Conservation (phyloP, 1,139 yeast genomes). For the Suhomyces terraborum region DNA sequence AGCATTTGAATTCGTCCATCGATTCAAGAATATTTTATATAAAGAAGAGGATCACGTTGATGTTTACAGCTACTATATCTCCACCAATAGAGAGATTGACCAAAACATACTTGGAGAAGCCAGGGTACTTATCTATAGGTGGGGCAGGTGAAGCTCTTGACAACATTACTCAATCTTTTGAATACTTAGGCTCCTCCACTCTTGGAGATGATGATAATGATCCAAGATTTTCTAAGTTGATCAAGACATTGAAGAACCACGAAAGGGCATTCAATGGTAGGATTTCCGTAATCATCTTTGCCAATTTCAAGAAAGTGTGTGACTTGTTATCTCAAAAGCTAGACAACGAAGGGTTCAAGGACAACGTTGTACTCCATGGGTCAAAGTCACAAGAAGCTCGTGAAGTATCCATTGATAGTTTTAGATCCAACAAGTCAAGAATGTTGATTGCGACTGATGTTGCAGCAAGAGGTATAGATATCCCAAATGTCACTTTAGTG, state of each 20-base stretch:
- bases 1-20: slow-evolving; percentile 23
- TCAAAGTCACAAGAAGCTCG: slow-evolving; percentile 85
- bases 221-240: slow-evolving; percentile 27
- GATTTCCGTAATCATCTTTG: slow-evolving; percentile 74
- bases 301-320: slow-evolving; percentile 72
- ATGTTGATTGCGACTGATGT: slow-evolving; percentile 86
- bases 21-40: slow-evolving; percentile 34
- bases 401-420: slow-evolving; percentile 69
- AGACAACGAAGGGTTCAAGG: slow-evolving; percentile 41
- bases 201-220: slow-evolving; percentile 27
- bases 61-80: slow-evolving; percentile 96
- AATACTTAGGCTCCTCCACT: slow-evolving; percentile 35
- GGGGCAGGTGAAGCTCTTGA: slow-evolving; percentile 63
- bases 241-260: slow-evolving; percentile 28
- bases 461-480: slow-evolving; percentile 91
- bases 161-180: slow-evolving; percentile 69
- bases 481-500: slow-evolving; percentile 81
- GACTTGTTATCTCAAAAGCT: slow-evolving; percentile 62
- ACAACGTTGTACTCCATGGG: slow-evolving; percentile 75
- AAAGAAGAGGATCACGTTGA: slow-evolving; percentile 54
- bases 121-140: slow-evolving; percentile 69
- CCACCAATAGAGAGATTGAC: slow-evolving; percentile 69
- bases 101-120: slow-evolving; percentile 57
- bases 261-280: slow-evolving; percentile 25
- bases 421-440: slow-evolving; percentile 61